Base-by-base conservation (phyloP, 163 green algal genomes). In the Dunaliella salina region DNA sequence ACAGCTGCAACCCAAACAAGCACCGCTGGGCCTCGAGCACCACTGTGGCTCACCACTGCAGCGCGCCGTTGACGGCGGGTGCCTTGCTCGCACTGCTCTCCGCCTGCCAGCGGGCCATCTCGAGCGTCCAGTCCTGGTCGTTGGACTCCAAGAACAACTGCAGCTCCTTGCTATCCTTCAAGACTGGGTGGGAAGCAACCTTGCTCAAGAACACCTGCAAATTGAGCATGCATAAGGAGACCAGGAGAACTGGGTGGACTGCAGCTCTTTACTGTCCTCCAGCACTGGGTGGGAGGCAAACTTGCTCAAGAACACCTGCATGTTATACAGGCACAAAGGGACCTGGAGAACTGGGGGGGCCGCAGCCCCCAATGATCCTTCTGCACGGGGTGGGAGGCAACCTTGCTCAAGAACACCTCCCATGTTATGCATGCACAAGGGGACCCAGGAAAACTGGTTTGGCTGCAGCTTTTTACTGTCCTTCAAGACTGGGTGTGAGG, bases 121-220 rank as follows among this genome's bases (percentile, higher is more conserved):
- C 86, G 0, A 90, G 83, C 57, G 84, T 86, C 86, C 84, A 91
- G 25, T 83, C 35, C 57, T 90, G 94, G 87, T 98, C 95, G 80
- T 86, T 93, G 4, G 94, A 91, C 85, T 98, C 91, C 69, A 99
- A 92, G 90, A 99, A 99, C n/a, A 93, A 90, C 88, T 94, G 91
- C 85, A 99, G 92, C 82, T 96, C 92, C 35, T 40, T 75, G 87
- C 90, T 95, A 40, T 90, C 83, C 25, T 87, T 85, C 30, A 99
- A 93, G n/a, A 91, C 78, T 0, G 95, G 95, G 87, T 99, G 96
- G 8, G 89, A 83, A 0, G 93, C 95, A 35, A 94, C 87, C 25
- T 88, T 88, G 82, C 88, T 92, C 45, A 93, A n/a, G 75, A 93
- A 93, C 33, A 94, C 91, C 90, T 93, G 85, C n/a, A n/a, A n/a